A percentile compares a stretch with the other conserved stretches of the same genome.
Evolutionary conservation across 495 filamentous ascomycete species (phyloP).

Genomic region (Lophiotrema nucula): DNA sequence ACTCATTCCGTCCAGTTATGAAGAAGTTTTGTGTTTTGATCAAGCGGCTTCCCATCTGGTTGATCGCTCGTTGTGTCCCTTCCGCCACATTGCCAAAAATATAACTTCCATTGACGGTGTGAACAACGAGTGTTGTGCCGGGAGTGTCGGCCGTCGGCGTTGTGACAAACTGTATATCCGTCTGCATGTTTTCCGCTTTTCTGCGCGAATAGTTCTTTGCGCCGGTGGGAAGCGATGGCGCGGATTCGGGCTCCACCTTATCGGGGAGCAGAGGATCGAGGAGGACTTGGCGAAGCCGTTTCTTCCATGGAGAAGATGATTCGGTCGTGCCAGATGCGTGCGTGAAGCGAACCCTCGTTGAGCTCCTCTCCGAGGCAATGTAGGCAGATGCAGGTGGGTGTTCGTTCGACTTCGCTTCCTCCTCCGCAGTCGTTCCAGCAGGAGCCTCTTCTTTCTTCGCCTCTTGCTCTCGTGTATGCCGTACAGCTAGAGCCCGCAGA

Average conservation of each 20-base stretch:
- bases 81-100: conserved; percentile 83
- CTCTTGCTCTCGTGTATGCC: not conserved
- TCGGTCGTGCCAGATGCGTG: not conserved
- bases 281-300: not conserved
- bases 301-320: not conserved
- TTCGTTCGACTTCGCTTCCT: no score
- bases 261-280: no score
- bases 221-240: conserved; percentile 1
- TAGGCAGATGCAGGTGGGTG: no score
- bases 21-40: conserved; percentile 70
- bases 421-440: no score
- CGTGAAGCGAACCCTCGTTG: not conserved
- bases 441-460: not conserved
- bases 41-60: conserved; percentile 61
- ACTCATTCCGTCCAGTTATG: conserved; percentile 72
- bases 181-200: conserved; percentile 64
- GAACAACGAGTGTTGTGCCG: conserved; percentile 70
- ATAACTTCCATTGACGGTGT: conserved; percentile 79
- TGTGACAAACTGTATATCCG: conserved; percentile 66
- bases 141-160: conserved; percentile 90
- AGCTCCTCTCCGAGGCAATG: not conserved
- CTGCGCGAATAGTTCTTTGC: no score
- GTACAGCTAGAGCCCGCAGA: not conserved
- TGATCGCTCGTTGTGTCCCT: conserved; percentile 75
- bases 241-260: not conserved